phyloP scores from a whole-genome alignment of 768 basidiomycete species.

The Neoboletus subvelutipes region DNA sequence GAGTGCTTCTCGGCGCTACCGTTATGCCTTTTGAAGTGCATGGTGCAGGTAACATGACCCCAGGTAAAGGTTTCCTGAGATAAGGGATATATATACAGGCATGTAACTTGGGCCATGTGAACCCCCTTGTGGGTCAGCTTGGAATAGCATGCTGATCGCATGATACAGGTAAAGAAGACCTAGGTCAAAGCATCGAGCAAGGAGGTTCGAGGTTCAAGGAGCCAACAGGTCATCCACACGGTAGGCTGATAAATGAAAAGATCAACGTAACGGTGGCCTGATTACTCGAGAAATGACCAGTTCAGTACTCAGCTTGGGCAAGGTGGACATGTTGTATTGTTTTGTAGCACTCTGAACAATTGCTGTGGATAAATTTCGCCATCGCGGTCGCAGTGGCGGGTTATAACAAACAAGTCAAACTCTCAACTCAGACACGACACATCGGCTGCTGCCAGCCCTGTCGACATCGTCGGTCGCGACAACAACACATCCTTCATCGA shows the following conservation, averaged over 20 bases:
- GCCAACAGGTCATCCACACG: not conserved
- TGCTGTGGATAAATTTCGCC: conserved; percentile 19
- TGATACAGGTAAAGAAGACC: not conserved
- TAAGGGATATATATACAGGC: too few relatives aligned
- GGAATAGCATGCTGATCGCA: not conserved
- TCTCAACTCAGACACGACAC: conserved; percentile 19
- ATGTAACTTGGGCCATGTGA: not conserved
- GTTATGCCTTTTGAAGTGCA: not conserved
- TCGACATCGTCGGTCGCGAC: conserved; percentile 22
- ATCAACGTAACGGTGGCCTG: not conserved
- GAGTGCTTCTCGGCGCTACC: not conserved
- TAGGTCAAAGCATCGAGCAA: not conserved
- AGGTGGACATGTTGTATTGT: not conserved
- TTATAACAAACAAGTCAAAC: conserved; percentile 31
- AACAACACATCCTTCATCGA: conserved; percentile 11
- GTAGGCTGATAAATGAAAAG: not conserved
- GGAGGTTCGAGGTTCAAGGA: not conserved
- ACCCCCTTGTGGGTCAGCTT: not conserved
- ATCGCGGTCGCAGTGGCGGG: conserved; percentile 14
- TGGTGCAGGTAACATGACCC: not conserved
- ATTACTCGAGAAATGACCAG: not conserved
- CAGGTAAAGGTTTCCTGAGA: not conserved
- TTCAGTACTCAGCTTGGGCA: not conserved
- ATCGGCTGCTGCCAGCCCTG: conserved; percentile 3
- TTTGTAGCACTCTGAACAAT: conserved; percentile 5